Evolutionary conservation across 805 yeast genomes (phyloP), one percentile per base, ranked within the genome.

Genomic region (Ogataea naganishii): DNA sequence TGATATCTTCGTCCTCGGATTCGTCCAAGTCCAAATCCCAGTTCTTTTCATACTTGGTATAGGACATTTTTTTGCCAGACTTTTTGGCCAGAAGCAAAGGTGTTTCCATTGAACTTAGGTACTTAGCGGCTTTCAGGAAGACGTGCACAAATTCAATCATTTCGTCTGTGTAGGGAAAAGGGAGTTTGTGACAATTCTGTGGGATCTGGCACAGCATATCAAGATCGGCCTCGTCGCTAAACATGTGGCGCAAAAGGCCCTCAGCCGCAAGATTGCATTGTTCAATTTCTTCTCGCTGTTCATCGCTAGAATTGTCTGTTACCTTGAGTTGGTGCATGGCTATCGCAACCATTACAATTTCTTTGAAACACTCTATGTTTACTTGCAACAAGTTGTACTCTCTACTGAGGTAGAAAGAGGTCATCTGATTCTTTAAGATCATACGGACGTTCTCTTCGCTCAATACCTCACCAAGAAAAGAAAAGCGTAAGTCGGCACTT

Each of bases 361-460:
- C 82, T 16, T 68, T 66, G 48, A 82, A 73, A 32, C 82, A 69
- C 23, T 72, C 61, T 69, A 82, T 69, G 2, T 77, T 69, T 2
- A 86, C 83, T 39, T 80, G 85, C 4, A 77, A 67, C 2, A 82
- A 62, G 30, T 72, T 70, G 64, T 75, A 75, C 33, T 70, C 64
- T 29, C 62, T 66, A 11, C 47, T 39, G 9, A 58, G 63, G 24
- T 39, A 53, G 8, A 72, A 57, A 10, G 58, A 59, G 29, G 72
- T 54, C 19, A 63, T 31, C 23, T 33, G 36, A 23, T 49, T 42
- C 14, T 56, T 49, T 8, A 56, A 38, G 4, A 80, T 58, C 16
- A 79, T 56, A 18, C 72, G 61, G 33, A 81, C 71, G 26, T 75
- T 65, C 14, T 72, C 71, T 31, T 77, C 81, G 30, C 76, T 68